Conservation (phyloP, 768 basidiomycete genomes). For the Tylopilus vinaceipallidus region DNA sequence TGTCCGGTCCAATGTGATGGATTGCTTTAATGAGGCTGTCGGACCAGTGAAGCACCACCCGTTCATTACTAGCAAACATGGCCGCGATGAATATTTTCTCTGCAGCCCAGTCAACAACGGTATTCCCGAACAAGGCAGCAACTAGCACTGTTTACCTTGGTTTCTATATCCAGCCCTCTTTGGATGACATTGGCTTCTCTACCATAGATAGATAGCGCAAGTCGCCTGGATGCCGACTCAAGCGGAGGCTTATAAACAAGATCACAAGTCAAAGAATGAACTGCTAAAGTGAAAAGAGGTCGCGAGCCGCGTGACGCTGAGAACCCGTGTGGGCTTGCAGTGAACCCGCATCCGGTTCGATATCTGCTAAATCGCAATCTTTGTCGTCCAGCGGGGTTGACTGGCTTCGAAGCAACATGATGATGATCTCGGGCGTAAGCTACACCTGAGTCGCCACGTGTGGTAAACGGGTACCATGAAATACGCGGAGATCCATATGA, state of each 20-base stretch:
- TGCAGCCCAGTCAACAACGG: not conserved
- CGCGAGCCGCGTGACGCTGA: not conserved
- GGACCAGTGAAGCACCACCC: slow-evolving; percentile 40
- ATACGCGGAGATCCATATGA: not conserved
- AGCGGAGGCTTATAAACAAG: not conserved
- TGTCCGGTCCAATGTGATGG: slow-evolving; percentile 38
- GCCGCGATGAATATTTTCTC: slow-evolving; percentile 26
- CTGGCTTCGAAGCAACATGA: slow-evolving; percentile 8
- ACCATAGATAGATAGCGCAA: slow-evolving; percentile 15
- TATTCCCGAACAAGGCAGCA: too few relatives aligned
- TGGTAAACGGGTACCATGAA: not conserved
- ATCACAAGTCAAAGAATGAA: slow-evolving; percentile 8
- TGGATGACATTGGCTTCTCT: slow-evolving; percentile 13
- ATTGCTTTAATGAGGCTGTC: slow-evolving; percentile 34
- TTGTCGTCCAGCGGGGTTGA: slow-evolving; percentile 3
- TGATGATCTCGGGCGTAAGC: not conserved
- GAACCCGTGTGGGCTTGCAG: not conserved
- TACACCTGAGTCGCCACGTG: not conserved
- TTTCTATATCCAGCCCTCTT: slow-evolving; percentile 14
- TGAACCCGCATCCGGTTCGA: not conserved
- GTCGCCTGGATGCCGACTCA: slow-evolving; percentile 6
- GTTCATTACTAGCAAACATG: slow-evolving; percentile 40
- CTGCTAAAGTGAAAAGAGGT: not conserved
- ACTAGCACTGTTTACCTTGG: slow-evolving; percentile 6
- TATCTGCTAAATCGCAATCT: not conserved